Evolutionary conservation across 1,139 yeast species (phyloP).

Genomic region (Yamadazyma songkhlaensis): DNA sequence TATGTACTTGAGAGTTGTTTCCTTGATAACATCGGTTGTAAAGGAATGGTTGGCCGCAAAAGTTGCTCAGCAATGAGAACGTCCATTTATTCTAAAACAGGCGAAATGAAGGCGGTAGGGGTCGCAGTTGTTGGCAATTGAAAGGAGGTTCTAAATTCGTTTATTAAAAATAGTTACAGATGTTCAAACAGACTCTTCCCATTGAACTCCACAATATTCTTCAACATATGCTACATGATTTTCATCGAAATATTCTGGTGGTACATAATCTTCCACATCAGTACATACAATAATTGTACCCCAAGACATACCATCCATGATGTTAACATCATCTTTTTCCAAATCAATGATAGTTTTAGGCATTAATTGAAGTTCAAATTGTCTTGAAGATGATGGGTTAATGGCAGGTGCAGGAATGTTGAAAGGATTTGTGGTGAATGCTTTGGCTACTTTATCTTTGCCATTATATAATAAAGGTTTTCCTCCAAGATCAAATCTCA

Average conservation of each 20-base stretch:
- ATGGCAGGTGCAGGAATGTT: conserved; percentile 51
- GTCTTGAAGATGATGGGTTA: conserved; percentile 62
- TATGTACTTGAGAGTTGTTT: too few relatives aligned
- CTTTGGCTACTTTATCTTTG: conserved; percentile 50
- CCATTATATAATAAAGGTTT: conserved; percentile 72
- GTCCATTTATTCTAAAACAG: too few relatives aligned
- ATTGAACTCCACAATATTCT: conserved; percentile 93
- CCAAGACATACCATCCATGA: conserved; percentile 90
- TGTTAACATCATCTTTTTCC: conserved; percentile 43
- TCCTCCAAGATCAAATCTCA: conserved; percentile 78
- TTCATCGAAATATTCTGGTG: conserved; percentile 50
- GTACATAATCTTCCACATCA: conserved; percentile 67
- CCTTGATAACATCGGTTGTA: too few relatives aligned
- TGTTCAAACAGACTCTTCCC: conserved; percentile 81
- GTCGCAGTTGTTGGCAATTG: too few relatives aligned
- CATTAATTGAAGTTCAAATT: conserved; percentile 88
- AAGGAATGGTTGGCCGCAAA: too few relatives aligned
- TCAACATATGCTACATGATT: conserved; percentile 78
- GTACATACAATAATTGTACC: conserved; percentile 89
- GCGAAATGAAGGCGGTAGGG: too few relatives aligned
- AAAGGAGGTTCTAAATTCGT: too few relatives aligned
- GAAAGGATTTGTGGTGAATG: conserved; percentile 28
- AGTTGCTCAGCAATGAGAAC: too few relatives aligned
- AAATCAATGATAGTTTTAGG: conserved; percentile 86
- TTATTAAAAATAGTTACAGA: too few relatives aligned